Conservation (phyloP, 2,329 filamentous ascomycete genomes). For the Acrocalymma vagum region DNA sequence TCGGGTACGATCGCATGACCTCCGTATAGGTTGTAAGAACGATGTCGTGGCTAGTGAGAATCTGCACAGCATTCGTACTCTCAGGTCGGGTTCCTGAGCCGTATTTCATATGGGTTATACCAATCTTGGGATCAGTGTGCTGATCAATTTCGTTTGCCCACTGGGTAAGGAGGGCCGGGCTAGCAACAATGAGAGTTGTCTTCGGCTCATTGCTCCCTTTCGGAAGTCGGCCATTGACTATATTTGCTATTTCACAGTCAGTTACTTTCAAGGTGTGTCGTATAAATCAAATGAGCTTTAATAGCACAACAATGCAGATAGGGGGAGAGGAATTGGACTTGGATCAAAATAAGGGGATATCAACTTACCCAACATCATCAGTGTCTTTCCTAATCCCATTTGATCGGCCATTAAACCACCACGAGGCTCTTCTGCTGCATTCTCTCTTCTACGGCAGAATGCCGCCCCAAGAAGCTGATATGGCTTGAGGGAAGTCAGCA, state of each 20-base stretch:
- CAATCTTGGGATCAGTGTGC: constrained; percentile 33
- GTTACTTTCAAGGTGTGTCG: constrained; percentile 10
- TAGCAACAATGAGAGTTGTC: constrained; percentile 55
- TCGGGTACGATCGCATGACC: constrained; percentile 53
- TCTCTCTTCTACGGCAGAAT: constrained; percentile 65
- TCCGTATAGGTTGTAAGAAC: constrained; percentile 55
- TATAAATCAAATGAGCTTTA: too few relatives aligned
- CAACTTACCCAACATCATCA: constrained; percentile 45
- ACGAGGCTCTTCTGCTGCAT: constrained; percentile 39
- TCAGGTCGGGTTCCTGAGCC: constrained; percentile 31
- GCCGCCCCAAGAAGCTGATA: constrained; percentile 62
- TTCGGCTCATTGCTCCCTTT: constrained; percentile 19
- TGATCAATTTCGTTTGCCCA: constrained; percentile 47
- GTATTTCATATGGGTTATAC: too few relatives aligned
- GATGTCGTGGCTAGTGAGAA: constrained; percentile 36
- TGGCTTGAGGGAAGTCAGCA: constrained; percentile 55
- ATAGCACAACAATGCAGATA: too few relatives aligned
- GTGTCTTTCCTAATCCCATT: constrained; percentile 53
- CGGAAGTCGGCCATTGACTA: constrained; percentile 48
- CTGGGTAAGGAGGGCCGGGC: constrained; percentile 49
- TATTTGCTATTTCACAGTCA: constrained; percentile 49
- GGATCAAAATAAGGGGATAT: background rate
- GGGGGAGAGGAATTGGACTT: too few relatives aligned
- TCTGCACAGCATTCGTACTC: constrained; percentile 17
- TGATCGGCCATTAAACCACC: constrained; percentile 54